A percentile compares a stretch with the other conserved stretches of the same genome.
Evolutionary conservation across 768 basidiomycete species (phyloP).

Genomic region (Plicaturopsis crispa): DNA sequence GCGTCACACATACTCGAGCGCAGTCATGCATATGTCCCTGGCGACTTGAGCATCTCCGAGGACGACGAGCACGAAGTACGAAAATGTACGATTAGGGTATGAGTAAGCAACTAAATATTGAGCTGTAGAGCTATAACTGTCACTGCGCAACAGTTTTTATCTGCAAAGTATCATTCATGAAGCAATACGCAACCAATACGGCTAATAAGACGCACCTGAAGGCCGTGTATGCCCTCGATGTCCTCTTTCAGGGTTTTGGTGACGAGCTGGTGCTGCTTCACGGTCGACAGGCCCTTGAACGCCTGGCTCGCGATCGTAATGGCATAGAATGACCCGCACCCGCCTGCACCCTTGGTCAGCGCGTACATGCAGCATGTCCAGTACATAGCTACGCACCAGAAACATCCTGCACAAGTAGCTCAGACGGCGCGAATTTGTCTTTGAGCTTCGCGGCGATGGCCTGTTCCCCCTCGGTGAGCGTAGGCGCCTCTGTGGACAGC

Average conservation of each 20-base stretch:
- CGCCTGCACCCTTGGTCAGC: constrained; percentile 43
- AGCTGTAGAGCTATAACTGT: no score
- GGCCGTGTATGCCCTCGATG: constrained; percentile 85
- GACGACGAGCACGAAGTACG: no score
- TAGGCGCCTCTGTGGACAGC: no score
- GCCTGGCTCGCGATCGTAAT: constrained; percentile 79
- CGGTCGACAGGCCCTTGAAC: constrained; percentile 79
- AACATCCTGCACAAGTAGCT: constrained; percentile 86
- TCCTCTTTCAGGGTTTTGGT: constrained; percentile 82
- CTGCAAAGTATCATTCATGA: constrained; percentile 15
- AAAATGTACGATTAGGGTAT: neutral
- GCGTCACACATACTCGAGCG: no score
- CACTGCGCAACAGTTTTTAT: constrained; percentile 31
- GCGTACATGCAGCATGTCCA: constrained; percentile 4
- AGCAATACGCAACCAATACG: neutral
- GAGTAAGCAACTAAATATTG: neutral
- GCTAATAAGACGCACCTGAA: constrained; percentile 57
- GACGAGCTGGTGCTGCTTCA: constrained; percentile 93
- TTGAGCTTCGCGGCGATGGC: constrained; percentile 66
- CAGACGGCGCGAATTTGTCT: constrained; percentile 68
- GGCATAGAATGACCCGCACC: constrained; percentile 96
- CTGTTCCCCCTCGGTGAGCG: constrained; percentile 59
- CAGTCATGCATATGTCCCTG: no score
- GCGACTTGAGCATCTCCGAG: no score
- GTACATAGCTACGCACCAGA: constrained; percentile 56